phyloP scores from a whole-genome alignment of 2,329 filamentous ascomycete genomes.

The Beauveria varroae region DNA sequence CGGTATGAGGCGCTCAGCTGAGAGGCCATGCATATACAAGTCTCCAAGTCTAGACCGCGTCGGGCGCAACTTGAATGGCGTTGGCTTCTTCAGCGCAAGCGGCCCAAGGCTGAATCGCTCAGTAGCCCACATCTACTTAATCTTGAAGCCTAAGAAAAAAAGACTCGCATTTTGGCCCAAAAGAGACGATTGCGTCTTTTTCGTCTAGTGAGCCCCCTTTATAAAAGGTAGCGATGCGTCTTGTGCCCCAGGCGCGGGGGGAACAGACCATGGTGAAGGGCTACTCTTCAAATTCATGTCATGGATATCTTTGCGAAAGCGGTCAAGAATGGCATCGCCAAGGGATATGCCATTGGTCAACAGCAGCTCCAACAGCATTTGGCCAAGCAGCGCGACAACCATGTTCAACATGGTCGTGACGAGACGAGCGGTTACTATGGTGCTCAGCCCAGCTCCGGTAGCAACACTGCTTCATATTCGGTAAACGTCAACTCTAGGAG shows the following conservation, averaged over 20 bases:
- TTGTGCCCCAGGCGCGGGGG: background rate
- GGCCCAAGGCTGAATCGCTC: conserved; percentile 4
- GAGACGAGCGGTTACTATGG: background rate
- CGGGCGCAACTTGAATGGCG: background rate
- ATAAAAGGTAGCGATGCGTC: background rate
- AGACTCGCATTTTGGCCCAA: background rate
- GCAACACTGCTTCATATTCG: background rate
- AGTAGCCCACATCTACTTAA: background rate
- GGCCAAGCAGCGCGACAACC: conserved; percentile 9
- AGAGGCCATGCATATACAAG: background rate
- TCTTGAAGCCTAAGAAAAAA: background rate
- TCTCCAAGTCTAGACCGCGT: conserved; percentile 1
- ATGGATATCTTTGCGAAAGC: conserved; percentile 15
- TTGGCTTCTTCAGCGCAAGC: conserved; percentile 3
- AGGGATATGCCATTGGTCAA: conserved; percentile 14
- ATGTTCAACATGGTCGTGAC: background rate
- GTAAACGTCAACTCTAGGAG: background rate
- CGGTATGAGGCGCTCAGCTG: conserved; percentile 4
- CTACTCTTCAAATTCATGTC: background rate
- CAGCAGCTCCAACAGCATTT: conserved; percentile 15
- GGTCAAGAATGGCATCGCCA: conserved; percentile 14
- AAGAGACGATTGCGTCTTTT: background rate
- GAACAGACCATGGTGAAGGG: too few species aligned
- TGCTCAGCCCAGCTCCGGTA: background rate
- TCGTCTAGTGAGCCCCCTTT: background rate